These are phyloP conservation scores for Jaltomata sinuosa DNA, from an alignment of 257 asterid genomes.

Conservation along the genomic window DNA sequence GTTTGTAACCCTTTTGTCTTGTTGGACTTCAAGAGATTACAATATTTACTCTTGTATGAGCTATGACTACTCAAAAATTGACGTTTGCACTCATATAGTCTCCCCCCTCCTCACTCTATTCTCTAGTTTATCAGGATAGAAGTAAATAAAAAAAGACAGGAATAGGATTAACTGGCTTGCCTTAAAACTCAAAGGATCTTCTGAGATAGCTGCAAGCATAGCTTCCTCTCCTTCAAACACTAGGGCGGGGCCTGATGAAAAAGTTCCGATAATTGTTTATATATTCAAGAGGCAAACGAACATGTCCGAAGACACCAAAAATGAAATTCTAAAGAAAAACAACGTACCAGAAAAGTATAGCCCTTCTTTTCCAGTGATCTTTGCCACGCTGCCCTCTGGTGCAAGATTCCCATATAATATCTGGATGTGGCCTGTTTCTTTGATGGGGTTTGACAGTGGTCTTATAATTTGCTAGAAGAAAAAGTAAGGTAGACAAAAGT, in stretches of 20 bases:
- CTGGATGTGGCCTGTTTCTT: constrained; percentile 89
- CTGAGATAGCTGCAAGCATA: constrained; percentile 84
- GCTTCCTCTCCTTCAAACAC: constrained; percentile 97
- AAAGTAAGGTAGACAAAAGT: not conserved
- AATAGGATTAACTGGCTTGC: constrained; percentile 19
- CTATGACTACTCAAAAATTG: not conserved
- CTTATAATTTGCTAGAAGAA: constrained; percentile 79
- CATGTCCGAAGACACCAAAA: not conserved
- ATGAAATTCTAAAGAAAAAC: not conserved
- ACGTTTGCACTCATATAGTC: not conserved
- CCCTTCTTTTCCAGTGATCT: constrained; percentile 98
- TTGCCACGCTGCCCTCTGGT: constrained; percentile 97
- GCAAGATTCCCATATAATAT: constrained; percentile 89
- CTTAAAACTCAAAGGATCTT: constrained; percentile 69
- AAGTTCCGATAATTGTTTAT: not conserved
- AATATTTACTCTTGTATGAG: not conserved
- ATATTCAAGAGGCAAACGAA: not conserved
- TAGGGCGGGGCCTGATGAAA: constrained; percentile 68
- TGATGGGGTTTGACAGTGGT: constrained; percentile 83
- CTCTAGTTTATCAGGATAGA: not conserved
- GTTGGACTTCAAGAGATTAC: not conserved
- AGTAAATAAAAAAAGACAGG: not conserved
- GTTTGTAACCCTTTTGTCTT: not conserved
- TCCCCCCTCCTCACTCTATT: not conserved
- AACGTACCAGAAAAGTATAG: constrained; percentile 72